Conservation (phyloP, 257 asterid genomes). For the Eucommia ulmoides region DNA sequence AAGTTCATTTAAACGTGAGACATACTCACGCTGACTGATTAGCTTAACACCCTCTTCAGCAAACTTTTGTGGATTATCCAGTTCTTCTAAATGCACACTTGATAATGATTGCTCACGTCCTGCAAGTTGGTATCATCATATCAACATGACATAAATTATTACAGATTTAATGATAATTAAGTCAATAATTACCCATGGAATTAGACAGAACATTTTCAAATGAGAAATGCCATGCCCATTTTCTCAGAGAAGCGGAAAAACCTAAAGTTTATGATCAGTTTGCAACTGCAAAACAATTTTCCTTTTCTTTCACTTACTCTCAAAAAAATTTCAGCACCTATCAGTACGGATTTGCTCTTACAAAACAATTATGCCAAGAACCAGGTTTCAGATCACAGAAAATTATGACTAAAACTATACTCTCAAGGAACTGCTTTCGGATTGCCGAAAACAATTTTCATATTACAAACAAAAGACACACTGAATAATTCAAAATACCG, state of each 20-base stretch:
- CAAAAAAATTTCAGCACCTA: too few species aligned
- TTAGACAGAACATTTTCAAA: background rate
- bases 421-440: background rate
- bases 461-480: background rate
- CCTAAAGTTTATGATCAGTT: too few species aligned
- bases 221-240: too few species aligned
- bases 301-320: too few species aligned
- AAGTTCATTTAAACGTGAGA: slow-evolving; percentile 52
- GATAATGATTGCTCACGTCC: slow-evolving; percentile 32
- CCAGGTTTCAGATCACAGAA: too few species aligned
- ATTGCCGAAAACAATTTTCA: background rate
- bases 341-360: too few species aligned
- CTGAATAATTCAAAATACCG: background rate
- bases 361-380: too few species aligned
- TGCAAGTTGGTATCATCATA: slow-evolving; percentile 20
- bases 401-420: background rate
- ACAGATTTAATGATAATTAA: background rate
- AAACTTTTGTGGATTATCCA: slow-evolving; percentile 34
- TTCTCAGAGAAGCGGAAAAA: too few species aligned
- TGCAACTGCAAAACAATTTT: too few species aligned
- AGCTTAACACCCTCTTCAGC: slow-evolving; percentile 43
- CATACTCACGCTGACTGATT: slow-evolving; percentile 58
- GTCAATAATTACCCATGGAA: background rate
- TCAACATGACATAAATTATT: background rate
- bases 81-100: slow-evolving; percentile 44